These are phyloP conservation scores for Claviceps capensis DNA, from an alignment of 2,329 filamentous ascomycete species.

Conservation along the genomic window DNA sequence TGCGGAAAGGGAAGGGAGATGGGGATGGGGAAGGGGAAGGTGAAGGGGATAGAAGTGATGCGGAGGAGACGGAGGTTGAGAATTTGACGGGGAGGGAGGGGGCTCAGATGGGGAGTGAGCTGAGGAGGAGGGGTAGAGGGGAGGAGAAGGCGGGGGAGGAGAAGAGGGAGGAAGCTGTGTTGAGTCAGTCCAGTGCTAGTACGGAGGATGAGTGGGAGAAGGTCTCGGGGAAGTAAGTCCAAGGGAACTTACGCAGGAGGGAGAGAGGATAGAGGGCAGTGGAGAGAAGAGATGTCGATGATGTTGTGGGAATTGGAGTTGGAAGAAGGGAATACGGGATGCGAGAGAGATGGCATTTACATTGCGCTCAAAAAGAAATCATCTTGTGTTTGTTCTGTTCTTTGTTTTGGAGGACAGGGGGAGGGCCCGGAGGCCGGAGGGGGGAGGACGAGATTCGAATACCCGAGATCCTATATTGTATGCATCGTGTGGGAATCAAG, in stretches of 20 bases:
- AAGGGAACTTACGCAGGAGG: not conserved
- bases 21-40: slow-evolving; percentile 12
- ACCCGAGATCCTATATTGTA: no score
- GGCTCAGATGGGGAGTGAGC: slow-evolving; percentile 23
- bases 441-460: no score
- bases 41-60: slow-evolving; percentile 25
- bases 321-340: no score
- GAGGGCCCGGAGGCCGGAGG: no score
- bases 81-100: slow-evolving; percentile 12
- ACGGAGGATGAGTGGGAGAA: slow-evolving; percentile 98
- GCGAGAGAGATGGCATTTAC: no score
- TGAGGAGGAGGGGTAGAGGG: slow-evolving; percentile 31
- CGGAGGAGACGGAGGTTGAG: slow-evolving; percentile 36
- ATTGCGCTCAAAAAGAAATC: no score
- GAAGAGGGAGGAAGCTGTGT: slow-evolving; percentile 5
- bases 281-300: no score
- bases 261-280: no score
- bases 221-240: slow-evolving; percentile 42
- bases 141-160: slow-evolving; percentile 4
- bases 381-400: no score
- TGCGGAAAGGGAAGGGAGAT: slow-evolving; percentile 20
- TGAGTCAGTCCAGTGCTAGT: slow-evolving; percentile 45
- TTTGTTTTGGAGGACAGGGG: no score
- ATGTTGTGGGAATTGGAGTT: no score
- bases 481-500: no score